A percentile compares a stretch with the other conserved stretches of the same genome.
Evolutionary conservation across 768 basidiomycete species (phyloP).

Genomic region (Hortiboletus campestris): DNA sequence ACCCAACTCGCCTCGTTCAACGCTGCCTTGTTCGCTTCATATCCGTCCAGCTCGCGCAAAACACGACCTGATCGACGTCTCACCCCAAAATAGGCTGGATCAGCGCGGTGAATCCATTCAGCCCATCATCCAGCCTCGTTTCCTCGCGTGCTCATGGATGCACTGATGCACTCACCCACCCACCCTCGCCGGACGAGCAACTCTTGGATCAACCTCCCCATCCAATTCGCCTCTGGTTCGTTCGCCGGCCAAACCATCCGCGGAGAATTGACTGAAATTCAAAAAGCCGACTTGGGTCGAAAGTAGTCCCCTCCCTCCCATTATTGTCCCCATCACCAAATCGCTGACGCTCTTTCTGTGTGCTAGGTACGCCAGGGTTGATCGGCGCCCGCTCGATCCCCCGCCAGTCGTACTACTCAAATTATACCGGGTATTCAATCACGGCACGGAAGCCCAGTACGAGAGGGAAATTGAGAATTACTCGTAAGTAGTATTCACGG

Average conservation of each 20-base stretch:
- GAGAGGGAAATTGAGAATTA: slow-evolving; percentile 52
- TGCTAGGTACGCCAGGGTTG: slow-evolving; percentile 54
- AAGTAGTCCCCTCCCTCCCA: slow-evolving; percentile 42
- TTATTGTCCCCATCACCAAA: background rate
- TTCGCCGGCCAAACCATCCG: slow-evolving; percentile 57
- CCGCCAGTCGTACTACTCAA: slow-evolving; percentile 58
- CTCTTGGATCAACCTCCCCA: slow-evolving; percentile 38
- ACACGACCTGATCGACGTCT: slow-evolving; percentile 15
- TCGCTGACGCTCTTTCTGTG: background rate
- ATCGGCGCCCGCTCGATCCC: slow-evolving; percentile 68
- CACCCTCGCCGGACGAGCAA: slow-evolving; percentile 27
- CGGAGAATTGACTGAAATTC: slow-evolving; percentile 55
- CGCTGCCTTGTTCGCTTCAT: background rate
- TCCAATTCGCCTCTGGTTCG: slow-evolving; percentile 57
- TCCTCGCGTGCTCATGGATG: slow-evolving; percentile 17
- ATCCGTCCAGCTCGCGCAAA: slow-evolving; percentile 9
- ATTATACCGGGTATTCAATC: slow-evolving; percentile 45
- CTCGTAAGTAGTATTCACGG: slow-evolving; percentile 35
- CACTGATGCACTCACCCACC: slow-evolving; percentile 13
- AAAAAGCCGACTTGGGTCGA: slow-evolving; percentile 65
- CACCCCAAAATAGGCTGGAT: slow-evolving; percentile 6
- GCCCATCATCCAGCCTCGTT: background rate
- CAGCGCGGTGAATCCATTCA: background rate
- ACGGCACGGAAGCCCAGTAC: slow-evolving; percentile 37
- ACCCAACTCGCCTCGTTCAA: background rate